Evolutionary conservation across 2,329 filamentous ascomycete species (phyloP).

Genomic region (Emmonsiellopsis sp.): DNA sequence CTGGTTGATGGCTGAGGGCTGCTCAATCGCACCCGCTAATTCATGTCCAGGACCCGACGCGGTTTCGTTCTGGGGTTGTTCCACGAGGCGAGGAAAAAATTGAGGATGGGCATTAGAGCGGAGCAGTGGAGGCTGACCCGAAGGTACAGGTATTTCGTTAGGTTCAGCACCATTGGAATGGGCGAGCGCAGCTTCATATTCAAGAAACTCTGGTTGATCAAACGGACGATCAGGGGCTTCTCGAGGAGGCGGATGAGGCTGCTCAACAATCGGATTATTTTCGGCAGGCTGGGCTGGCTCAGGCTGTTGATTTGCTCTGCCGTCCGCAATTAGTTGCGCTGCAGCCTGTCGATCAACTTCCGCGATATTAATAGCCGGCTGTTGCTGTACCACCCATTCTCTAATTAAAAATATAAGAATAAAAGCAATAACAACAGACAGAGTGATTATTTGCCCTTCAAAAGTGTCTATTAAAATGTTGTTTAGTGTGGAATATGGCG

Average conservation of each 20-base stretch:
- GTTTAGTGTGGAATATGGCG: slow-evolving; percentile 64
- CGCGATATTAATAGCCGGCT: slow-evolving; percentile 81
- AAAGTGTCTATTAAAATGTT: slow-evolving; percentile 70
- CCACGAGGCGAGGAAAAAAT: neutral
- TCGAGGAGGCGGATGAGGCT: neutral
- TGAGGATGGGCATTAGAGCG: neutral
- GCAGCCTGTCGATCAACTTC: slow-evolving; percentile 44
- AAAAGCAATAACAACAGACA: slow-evolving; percentile 85
- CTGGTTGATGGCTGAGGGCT: neutral
- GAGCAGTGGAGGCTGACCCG: neutral
- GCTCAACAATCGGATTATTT: neutral
- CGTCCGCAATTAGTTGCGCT: slow-evolving; percentile 36
- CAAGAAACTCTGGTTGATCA: neutral
- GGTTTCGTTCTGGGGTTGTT: neutral
- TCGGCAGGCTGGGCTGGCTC: neutral
- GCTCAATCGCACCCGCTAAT: neutral
- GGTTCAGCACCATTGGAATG: neutral
- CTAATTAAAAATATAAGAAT: slow-evolving; percentile 94
- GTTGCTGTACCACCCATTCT: slow-evolving; percentile 97
- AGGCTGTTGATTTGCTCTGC: slow-evolving; percentile 17
- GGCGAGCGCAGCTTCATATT: neutral
- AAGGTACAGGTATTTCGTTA: neutral
- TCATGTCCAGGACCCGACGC: neutral
- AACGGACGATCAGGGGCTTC: neutral
- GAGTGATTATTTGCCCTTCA: slow-evolving; percentile 88